Conservation (phyloP, 2,329 filamentous ascomycete genomes). For the Bipolaris bicolor region DNA sequence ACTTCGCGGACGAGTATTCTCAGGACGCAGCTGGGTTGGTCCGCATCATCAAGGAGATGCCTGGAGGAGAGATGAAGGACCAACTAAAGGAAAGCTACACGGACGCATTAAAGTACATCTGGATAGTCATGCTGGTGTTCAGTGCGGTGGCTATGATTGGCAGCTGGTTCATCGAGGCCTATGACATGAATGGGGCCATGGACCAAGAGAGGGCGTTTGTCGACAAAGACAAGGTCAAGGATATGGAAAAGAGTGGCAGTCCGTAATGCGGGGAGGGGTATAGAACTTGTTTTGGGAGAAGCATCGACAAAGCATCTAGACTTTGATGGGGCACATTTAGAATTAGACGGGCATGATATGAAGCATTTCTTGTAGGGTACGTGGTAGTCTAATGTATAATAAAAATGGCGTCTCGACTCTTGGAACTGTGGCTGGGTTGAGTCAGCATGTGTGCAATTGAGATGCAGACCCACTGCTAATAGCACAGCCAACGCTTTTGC, state of each 20-base stretch:
- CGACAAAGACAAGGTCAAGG: constrained; percentile 42
- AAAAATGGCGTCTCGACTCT: neutral
- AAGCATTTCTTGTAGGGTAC: neutral
- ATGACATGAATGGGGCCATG: constrained; percentile 54
- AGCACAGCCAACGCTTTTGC: neutral
- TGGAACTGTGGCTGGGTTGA: neutral
- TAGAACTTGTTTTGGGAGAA: neutral
- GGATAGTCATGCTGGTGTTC: constrained; percentile 63
- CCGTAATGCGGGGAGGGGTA: neutral
- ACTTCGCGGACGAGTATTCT: constrained; percentile 57
- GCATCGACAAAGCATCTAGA: neutral
- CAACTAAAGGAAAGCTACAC: constrained; percentile 56
- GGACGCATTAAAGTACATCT: constrained; percentile 61
- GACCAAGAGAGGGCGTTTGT: constrained; percentile 58
- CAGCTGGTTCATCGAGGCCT: constrained; percentile 59
- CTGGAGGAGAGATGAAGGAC: constrained; percentile 54
- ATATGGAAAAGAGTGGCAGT: constrained; percentile 26
- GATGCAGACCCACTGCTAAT: neutral
- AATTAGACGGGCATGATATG: neutral
- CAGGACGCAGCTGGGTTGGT: constrained; percentile 66
- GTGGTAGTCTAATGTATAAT: neutral
- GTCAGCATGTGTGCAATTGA: neutral
- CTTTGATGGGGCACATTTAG: neutral
- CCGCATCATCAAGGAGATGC: constrained; percentile 63
- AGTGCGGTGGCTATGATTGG: constrained; percentile 58